These are phyloP conservation scores for Sorghum bicolor DNA, from an alignment of 176 grass and related monocot genomes.

Conservation along the genomic window DNA sequence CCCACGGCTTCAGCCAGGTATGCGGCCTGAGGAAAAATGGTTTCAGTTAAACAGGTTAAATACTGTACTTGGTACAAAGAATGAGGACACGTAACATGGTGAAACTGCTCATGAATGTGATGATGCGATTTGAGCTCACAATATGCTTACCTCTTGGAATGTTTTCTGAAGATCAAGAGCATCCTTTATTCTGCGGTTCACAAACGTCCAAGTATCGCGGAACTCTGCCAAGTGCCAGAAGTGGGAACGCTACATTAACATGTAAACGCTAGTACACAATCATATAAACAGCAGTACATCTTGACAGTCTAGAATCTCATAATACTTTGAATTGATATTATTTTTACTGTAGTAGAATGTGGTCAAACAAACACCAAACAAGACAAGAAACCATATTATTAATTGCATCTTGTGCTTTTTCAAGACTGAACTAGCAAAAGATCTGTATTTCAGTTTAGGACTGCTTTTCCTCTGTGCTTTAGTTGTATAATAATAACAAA, in stretches of 20 bases:
- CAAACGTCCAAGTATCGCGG: constrained; percentile 82
- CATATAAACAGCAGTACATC: background rate
- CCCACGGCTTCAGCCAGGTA: constrained; percentile 78
- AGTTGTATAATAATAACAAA: background rate
- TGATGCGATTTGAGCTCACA: background rate
- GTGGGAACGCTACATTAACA: constrained; percentile 1
- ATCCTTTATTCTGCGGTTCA: constrained; percentile 64
- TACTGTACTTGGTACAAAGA: background rate
- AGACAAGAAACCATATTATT: background rate
- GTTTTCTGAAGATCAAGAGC: constrained; percentile 85
- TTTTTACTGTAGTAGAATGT: background rate
- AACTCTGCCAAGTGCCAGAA: constrained; percentile 56
- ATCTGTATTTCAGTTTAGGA: background rate
- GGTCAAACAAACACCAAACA: background rate
- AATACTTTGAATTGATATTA: background rate
- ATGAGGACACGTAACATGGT: background rate
- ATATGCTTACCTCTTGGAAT: constrained; percentile 71
- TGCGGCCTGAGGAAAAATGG: constrained; percentile 46
- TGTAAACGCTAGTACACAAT: background rate
- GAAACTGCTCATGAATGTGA: background rate
- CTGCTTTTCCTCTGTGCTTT: background rate
- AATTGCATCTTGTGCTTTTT: background rate
- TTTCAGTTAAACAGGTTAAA: background rate
- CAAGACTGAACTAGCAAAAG: background rate
- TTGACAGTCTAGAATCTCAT: background rate